Base-by-base conservation (phyloP, 73 alveolate genomes). In the Uronychia setigera region DNA sequence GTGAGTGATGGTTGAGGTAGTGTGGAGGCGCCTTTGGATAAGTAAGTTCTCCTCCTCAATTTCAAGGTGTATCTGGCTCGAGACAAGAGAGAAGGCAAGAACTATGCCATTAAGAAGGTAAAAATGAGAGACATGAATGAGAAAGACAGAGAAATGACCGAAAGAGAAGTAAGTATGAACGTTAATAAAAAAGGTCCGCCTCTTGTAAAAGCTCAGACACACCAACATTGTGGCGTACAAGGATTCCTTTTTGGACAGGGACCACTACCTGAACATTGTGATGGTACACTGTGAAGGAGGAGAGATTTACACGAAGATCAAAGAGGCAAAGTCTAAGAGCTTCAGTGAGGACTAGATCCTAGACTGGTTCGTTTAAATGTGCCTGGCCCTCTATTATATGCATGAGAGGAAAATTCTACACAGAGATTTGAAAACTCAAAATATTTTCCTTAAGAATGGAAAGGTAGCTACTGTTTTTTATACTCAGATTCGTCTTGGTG, bases 261-360 rank as follows among this genome's bases (percentile, higher is more conserved):
- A 98, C 67, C 87, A 93, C 46, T 97, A 95, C 82, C 91, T 96
- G n/a, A 97, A 97, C 85, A 97, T 98, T 29, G 99, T 98, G 74
- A 98, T 98, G 99, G 94, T 95, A 13, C 96, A 97, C 86, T 97
- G 99, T 82, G 99, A 98, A 87, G 99, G 99, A 80, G 99, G 99
- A 11, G 99, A 98, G 79, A 96, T 98, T 90, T 95, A 97, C 82
- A 84, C 98, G 58, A 97, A 94, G 91, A 98, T 98, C 74, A 91
- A 97, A 85, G 94, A 92, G 33, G 93, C 96, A 76, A 96, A 97
- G 86, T 97, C 98, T 25, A 95, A 96, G 84, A 88, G 95, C 84
- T 98, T 98, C 86, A 86, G 98, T 0, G 99, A 98, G 87, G 93
- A 88, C 77, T 81, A 93, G 76, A 96, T 98, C 78, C 90, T 96